Evolutionary conservation across 2,329 filamentous ascomycete species (phyloP), one percentile per base, ranked within the genome.

Genomic region (Sarocladium oryzae): DNA sequence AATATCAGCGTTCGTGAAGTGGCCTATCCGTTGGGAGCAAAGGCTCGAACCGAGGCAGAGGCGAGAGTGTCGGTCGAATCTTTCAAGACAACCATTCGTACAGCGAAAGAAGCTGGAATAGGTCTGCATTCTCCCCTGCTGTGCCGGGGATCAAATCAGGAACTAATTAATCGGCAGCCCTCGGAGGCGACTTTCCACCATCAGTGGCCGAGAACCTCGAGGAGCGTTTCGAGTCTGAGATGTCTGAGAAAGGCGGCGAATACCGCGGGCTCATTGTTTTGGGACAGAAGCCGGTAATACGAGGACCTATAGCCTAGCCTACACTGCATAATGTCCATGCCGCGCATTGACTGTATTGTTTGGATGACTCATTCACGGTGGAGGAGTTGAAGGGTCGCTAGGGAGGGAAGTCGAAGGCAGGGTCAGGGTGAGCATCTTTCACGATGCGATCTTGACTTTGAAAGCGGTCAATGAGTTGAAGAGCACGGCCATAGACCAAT

Each of bases 161-260:
- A n/a, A n/a, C n/a, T n/a, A n/a, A n/a, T n/a, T n/a, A n/a, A n/a
- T 26, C 6, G 6, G 11, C 30, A 50, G 28, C 16, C 7, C 24
- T 53, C 15, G 45, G 41, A n/a, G 18, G 40, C 7, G 50, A 52
- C 2, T n/a, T 53, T 5, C 32, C 41, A 2, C 36, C 50, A 0
- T 49, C 35, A 1, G 20, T 49, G 4, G 35, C 23, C 10, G 45
- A 51, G 8, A 13, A 49, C 9, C 16, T 56, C 3, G 33, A 49
- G 4, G 41, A 54, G 11, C 38, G 52, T 7, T 56, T 56, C 21
- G 13, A 38, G 18, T 49, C 37, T 10, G 53, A 56, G 30, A 52
- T 56, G 49, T 43, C 33, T 21, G 51, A 56, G 21, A n/a, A 52
- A 24, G 53, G 54, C 4, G 51, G 37, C 37, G 37, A 20, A 7